Base-by-base conservation (phyloP, 1,139 yeast genomes). In the Wickerhamomyces sp. region DNA sequence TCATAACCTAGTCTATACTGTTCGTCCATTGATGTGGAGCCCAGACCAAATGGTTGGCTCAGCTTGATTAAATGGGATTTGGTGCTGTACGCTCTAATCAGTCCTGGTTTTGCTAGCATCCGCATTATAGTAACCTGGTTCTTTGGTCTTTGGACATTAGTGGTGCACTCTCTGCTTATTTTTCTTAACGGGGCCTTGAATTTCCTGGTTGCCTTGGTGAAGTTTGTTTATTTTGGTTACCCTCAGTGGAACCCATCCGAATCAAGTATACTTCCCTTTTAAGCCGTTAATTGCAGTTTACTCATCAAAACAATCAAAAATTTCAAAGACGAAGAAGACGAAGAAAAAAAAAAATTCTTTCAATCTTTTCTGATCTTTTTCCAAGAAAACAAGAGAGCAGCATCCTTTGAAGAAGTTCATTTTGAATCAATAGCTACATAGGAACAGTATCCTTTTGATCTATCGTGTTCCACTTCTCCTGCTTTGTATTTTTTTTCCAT, bases 1-100 rank as follows among this genome's bases (percentile, higher is more conserved):
- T 66, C 68, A 53, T 78, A 75, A 0, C 81, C 78, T 8, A 78
- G 63, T 45, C 86, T 61, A 51, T 62, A 76, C 37, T 77, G 69
- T 2, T 62, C 56, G 10, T 65, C 66, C 26, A 76, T 57, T 23
- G 67, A 64, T 1, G 67, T 63, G 7, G 65, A 53, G 9, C 63
- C 50, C n/a, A 58, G 41, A 4, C 65, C 54, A 23, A 50, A 44
- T 6, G 59, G 59, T 11, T 41, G 44, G 13, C 52, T 43, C 15
- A 54, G 32, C 29, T 46, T 51, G 23, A 56, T 50, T 8, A 37
- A 34, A 2, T 40, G 26, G 2, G 35, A 31, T 27, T 40, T 39
- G 10, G 31, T 29, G 31, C 33, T 31, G 14, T 14, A 15, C 35
- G 27, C 35, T 29, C 41, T 38, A 11, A 18, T 18, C 23, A 18